Percentiles rank a stretch among this genome's conserved stretches.
Conservation (phyloP, 371 early-diverging fungal genomes). For the Amoeboaphelidium protococcarum region DNA sequence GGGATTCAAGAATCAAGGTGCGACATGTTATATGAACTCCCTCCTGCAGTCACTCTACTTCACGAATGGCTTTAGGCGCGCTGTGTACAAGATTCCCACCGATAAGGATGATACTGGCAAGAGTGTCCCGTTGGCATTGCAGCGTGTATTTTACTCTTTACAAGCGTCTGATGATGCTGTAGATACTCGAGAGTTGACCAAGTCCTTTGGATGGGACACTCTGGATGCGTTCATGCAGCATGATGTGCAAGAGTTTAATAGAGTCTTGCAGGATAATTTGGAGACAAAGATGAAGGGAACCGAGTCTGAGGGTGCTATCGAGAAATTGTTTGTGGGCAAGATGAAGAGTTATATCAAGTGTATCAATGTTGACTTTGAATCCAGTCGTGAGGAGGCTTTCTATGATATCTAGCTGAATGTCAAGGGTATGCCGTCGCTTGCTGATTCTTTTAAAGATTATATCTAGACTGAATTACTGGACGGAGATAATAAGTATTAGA, state of each 20-base stretch:
- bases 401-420: constrained; percentile 85
- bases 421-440: constrained; percentile 59
- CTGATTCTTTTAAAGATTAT: constrained; percentile 78
- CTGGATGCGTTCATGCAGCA: constrained; percentile 85
- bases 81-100: constrained; percentile 65
- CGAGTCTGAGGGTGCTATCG: constrained; percentile 68
- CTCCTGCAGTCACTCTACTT: constrained; percentile 89
- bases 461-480: constrained; percentile 67
- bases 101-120: constrained; percentile 53
- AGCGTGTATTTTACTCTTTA: constrained; percentile 77
- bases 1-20: constrained; percentile 93
- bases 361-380: constrained; percentile 73
- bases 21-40: constrained; percentile 99
- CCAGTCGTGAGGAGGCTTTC: constrained; percentile 65
- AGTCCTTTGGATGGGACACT: constrained; percentile 91
- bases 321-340: constrained; percentile 67
- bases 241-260: constrained; percentile 90
- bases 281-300: constrained; percentile 89
- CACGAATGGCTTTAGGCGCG: constrained; percentile 82
- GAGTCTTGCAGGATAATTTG: constrained; percentile 81
- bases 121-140: constrained; percentile 68
- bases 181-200: constrained; percentile 73
- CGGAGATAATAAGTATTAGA: constrained; percentile 92
- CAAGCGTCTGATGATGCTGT: constrained; percentile 38
- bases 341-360: constrained; percentile 87